phyloP scores from a whole-genome alignment of 495 filamentous ascomycete genomes.

The Margaritispora aquatica region DNA sequence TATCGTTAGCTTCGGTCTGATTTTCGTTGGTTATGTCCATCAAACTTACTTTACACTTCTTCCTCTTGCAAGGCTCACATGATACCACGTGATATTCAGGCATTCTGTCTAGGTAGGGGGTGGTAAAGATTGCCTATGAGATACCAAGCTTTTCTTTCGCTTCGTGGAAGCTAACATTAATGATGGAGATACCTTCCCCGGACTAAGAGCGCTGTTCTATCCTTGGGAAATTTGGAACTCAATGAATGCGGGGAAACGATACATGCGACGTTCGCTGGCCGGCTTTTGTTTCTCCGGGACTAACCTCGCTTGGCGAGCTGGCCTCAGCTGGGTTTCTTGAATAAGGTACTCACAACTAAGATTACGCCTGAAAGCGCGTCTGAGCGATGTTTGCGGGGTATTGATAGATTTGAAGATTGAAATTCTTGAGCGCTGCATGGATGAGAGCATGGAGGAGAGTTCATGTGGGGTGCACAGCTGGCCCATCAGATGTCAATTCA shows the following conservation, averaged over 20 bases:
- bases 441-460: too few relatives aligned
- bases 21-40: background rate
- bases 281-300: background rate
- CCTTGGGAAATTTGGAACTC: background rate
- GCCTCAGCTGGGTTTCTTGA: background rate
- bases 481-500: background rate
- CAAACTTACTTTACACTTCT: constrained; percentile 12
- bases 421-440: too few relatives aligned
- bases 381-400: background rate
- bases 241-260: background rate
- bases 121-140: background rate
- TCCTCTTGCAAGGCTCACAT: constrained; percentile 10
- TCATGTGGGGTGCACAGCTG: too few relatives aligned
- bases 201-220: background rate
- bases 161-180: background rate
- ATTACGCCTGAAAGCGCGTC: background rate
- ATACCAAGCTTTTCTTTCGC: background rate
- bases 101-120: background rate
- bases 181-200: background rate
- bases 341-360: background rate
- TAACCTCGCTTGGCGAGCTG: background rate
- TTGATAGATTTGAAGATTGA: background rate
- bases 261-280: background rate
- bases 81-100: background rate
- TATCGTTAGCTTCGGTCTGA: background rate